Evolutionary conservation across 2,329 filamentous ascomycete species (phyloP).

Genomic region (Xylaria sp.): DNA sequence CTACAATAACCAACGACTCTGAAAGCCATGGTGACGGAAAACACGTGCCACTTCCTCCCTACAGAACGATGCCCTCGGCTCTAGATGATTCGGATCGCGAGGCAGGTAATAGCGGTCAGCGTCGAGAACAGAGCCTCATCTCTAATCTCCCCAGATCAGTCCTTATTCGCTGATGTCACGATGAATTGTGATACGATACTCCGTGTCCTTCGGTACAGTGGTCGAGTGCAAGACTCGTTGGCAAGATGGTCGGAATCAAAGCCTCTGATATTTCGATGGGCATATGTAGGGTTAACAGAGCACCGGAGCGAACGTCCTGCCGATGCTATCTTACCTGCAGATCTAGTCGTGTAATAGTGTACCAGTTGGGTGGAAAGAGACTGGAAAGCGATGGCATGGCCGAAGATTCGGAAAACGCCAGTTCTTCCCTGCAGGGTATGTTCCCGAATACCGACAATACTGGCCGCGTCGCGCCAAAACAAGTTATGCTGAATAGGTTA

Average conservation of each 20-base stretch:
- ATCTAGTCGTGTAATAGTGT: slow-evolving; percentile 25
- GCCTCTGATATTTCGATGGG: slow-evolving; percentile 8
- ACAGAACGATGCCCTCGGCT: slow-evolving; percentile 12
- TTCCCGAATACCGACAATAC: slow-evolving; percentile 20
- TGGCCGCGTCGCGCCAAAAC: slow-evolving; percentile 11
- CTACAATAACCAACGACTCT: slow-evolving; percentile 28
- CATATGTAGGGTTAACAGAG: slow-evolving; percentile 18
- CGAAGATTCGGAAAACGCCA: slow-evolving; percentile 26
- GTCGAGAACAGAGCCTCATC: slow-evolving; percentile 2
- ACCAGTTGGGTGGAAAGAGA: slow-evolving; percentile 1
- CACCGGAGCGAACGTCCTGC: slow-evolving; percentile 5
- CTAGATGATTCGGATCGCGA: slow-evolving; percentile 11
- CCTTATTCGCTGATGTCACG: slow-evolving; percentile 1
- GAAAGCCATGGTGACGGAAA: slow-evolving; percentile 15
- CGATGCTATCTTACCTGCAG: slow-evolving; percentile 33
- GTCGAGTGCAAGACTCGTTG: slow-evolving; percentile 17
- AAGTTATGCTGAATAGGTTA: not conserved
- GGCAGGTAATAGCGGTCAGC: not conserved
- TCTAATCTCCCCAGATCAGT: not conserved
- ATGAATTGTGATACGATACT: slow-evolving; percentile 1
- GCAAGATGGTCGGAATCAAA: slow-evolving; percentile 3
- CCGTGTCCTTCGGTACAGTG: not conserved
- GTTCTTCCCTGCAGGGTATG: slow-evolving; percentile 27
- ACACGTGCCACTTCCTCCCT: slow-evolving; percentile 6
- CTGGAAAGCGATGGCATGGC: slow-evolving; percentile 27